phyloP scores from a whole-genome alignment of 2,329 filamentous ascomycete species.

The Ceratocystis smalleyi region DNA sequence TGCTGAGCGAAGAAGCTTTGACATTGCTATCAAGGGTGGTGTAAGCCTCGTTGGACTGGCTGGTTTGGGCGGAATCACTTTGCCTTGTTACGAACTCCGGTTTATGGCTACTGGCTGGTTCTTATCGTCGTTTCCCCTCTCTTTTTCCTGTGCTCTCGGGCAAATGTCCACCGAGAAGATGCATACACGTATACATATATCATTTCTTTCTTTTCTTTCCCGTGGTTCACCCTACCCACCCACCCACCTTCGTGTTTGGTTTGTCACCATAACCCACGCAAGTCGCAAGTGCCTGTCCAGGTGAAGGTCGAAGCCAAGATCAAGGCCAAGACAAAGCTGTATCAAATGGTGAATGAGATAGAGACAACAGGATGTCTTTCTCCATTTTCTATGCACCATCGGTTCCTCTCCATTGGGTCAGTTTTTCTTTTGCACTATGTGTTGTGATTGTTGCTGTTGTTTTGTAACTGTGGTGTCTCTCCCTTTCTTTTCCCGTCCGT shows the following conservation, averaged over 20 bases:
- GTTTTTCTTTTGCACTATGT: not conserved
- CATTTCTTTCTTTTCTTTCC: not conserved
- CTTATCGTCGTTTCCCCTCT: not conserved
- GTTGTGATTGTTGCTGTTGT: not conserved
- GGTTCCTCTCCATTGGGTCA: not conserved
- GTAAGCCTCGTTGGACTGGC: too few relatives aligned
- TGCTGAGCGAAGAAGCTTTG: not conserved
- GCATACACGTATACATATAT: too few relatives aligned
- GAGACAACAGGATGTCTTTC: constrained; percentile 4
- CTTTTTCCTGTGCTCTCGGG: not conserved
- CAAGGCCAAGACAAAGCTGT: not conserved
- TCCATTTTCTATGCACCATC: constrained; percentile 2
- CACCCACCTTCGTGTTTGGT: not conserved
- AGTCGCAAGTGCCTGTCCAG: not conserved
- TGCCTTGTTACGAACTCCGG: not conserved
- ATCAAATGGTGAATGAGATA: constrained; percentile 1
- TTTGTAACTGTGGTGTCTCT: not conserved
- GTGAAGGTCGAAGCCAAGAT: not conserved
- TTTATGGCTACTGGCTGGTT: not conserved
- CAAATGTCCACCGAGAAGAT: too few relatives aligned
- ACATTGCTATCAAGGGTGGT: not conserved
- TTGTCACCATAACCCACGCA: not conserved
- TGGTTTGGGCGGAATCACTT: too few relatives aligned
- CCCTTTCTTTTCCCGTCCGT: not conserved
- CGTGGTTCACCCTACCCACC: not conserved